Evolutionary conservation across 495 filamentous ascomycete genomes (phyloP).

Genomic region (Talaromyces liani): DNA sequence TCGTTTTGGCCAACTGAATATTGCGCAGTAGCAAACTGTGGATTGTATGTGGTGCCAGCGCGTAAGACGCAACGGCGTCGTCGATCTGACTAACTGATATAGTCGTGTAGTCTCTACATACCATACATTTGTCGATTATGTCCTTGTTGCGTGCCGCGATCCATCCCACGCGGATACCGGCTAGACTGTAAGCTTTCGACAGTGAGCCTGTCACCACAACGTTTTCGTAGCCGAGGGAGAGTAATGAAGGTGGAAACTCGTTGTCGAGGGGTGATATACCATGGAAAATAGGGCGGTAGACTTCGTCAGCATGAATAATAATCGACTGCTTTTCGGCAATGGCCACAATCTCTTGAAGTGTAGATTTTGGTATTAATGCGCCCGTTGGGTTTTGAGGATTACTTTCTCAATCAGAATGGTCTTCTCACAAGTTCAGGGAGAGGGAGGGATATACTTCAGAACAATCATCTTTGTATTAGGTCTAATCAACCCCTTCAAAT

Average conservation of each 20-base stretch:
- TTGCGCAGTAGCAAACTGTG: slow-evolving; percentile 63
- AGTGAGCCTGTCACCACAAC: slow-evolving; percentile 71
- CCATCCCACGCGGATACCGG: slow-evolving; percentile 80
- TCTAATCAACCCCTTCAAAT: slow-evolving; percentile 59
- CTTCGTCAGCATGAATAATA: slow-evolving; percentile 71
- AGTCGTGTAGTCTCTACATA: slow-evolving; percentile 73
- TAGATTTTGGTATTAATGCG: slow-evolving; percentile 53
- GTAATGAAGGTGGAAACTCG: slow-evolving; percentile 59
- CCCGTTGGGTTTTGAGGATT: slow-evolving; percentile 91
- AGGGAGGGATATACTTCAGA: slow-evolving; percentile 43
- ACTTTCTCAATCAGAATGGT: slow-evolving; percentile 32
- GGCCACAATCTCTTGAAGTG: slow-evolving; percentile 54
- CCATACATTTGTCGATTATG: slow-evolving; percentile 58
- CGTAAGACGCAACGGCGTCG: slow-evolving; percentile 70
- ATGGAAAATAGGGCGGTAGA: slow-evolving; percentile 88
- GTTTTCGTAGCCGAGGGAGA: slow-evolving; percentile 64
- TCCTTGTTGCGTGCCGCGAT: slow-evolving; percentile 57
- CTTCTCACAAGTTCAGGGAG: neutral
- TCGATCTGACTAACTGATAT: slow-evolving; percentile 81
- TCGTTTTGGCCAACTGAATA: slow-evolving; percentile 59
- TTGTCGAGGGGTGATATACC: slow-evolving; percentile 48
- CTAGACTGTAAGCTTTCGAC: slow-evolving; percentile 81
- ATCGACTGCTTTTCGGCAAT: slow-evolving; percentile 58
- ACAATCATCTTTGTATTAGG: slow-evolving; percentile 71
- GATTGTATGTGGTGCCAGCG: slow-evolving; percentile 56